Percentiles rank a stretch among this genome's conserved stretches.
Conservation (phyloP, 139 green algal species). For the Eudorina sp. region DNA sequence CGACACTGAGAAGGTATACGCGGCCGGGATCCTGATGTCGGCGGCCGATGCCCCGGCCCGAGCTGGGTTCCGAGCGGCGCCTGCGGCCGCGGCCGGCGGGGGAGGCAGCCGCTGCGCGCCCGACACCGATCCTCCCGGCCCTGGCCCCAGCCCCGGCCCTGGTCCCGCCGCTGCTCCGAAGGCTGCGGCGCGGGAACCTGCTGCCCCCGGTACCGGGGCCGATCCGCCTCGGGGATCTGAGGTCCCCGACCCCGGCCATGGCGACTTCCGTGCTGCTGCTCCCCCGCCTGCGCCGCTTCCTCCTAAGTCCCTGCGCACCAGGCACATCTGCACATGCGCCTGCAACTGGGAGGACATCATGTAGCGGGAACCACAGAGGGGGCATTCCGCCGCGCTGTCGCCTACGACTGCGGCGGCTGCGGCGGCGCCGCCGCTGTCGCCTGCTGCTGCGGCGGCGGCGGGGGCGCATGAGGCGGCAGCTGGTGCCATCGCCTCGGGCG, state of each 20-base stretch:
- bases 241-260: not conserved
- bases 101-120: no score
- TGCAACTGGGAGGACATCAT: not conserved
- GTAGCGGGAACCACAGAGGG: not conserved
- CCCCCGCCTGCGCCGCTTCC: not conserved
- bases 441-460: not conserved
- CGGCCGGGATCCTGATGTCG: no score
- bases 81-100: no score
- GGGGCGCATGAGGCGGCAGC: not conserved
- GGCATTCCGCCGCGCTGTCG: slow-evolving; percentile 13
- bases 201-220: no score
- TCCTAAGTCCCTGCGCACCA: not conserved
- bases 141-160: no score
- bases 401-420: not conserved
- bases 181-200: no score
- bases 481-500: not conserved
- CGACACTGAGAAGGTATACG: not conserved
- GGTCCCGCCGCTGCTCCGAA: no score
- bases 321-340: slow-evolving; percentile 18
- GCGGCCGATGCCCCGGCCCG: no score
- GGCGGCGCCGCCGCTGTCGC: not conserved
- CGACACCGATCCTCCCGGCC: no score
- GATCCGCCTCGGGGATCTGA: no score
- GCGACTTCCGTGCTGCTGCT: no score
- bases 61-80: no score